Base-by-base conservation (phyloP, 1,284 basidiomycete species). In the Ganoderma sp. region DNA sequence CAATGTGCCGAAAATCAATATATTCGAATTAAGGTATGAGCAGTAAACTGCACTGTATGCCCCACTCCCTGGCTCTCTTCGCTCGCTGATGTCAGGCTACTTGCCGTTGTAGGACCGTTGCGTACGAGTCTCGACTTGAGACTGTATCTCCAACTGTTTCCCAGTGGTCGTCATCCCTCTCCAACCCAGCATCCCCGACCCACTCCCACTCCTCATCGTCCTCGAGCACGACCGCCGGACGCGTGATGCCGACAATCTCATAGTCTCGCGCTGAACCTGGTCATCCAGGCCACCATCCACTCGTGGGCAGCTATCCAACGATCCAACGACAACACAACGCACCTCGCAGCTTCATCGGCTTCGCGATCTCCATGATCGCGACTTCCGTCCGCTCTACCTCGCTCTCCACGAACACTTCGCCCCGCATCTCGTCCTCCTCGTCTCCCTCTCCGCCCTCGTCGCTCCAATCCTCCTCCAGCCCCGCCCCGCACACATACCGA, bases 331-430 rank as follows among this genome's bases (percentile, higher is more conserved):
- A 34, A 7, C 48, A 19, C 9, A 19, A 9, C 71, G 0, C 17
- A 67, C 71, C 67, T 69, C 64, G 69, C 39, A 45, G 52, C 54
- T 70, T 72, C 54, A 66, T 66, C 41, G 67, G 65, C 64, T 66
- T 68, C 56, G 71, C 71, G 22, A 72, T 70, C 61, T 72, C 71
- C 65, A 72, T 37, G 8, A 72, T 61, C 6, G 17, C 37, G 19
- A 72, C 67, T 61, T 72, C 67, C 60, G 50, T 32, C 19, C 54
- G 17, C 22, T 22, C 8, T 15, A 37, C 34, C 14, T 17, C 19
- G 22, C 50, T 10, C 58, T 60, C 57, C n/a, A 28, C 37, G 15
- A 14, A 19, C 41, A 0, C 50, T 12, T 63, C 57, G 9, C 32
- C 12, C 34, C 63, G 58, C 25, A 19, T 32, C 7, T 63, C 57